These are phyloP conservation scores for Vitis hybrid DNA, from an alignment of 177 flowering plant species.

Conservation along the genomic window DNA sequence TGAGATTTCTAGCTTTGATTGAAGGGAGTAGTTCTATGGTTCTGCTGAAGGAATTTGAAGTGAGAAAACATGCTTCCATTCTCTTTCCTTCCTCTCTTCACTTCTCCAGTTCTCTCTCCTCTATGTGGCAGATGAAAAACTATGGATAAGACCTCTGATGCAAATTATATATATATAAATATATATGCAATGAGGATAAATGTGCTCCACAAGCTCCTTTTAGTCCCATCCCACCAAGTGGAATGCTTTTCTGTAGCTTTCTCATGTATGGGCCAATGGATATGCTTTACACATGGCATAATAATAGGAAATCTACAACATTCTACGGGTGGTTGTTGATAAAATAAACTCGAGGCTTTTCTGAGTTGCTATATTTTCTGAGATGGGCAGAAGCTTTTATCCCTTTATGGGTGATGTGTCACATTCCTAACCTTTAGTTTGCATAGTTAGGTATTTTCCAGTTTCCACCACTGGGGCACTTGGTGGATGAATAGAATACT, in stretches of 20 bases:
- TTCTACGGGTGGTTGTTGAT: not conserved
- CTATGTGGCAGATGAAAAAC: not conserved
- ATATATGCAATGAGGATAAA: conserved; percentile 10
- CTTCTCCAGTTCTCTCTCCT: not conserved
- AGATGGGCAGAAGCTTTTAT: not conserved
- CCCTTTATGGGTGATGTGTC: conserved; percentile 23
- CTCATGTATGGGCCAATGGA: conserved; percentile 31
- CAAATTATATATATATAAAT: not conserved
- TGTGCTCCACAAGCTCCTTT: conserved; percentile 38
- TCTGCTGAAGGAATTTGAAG: conserved; percentile 51
- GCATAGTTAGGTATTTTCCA: not conserved
- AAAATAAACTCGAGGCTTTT: too few relatives aligned
- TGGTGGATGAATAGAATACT: not conserved
- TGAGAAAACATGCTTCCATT: conserved; percentile 74
- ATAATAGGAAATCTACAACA: not conserved
- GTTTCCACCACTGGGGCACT: not conserved
- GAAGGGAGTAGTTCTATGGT: conserved; percentile 32
- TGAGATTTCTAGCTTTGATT: conserved; percentile 26
- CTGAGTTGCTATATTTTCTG: too few relatives aligned
- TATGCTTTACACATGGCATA: conserved; percentile 32
- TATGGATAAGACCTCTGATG: not conserved
- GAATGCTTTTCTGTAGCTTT: not conserved
- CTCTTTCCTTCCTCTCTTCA: not conserved
- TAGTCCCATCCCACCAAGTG: conserved; percentile 5
- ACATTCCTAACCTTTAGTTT: conserved; percentile 11